These are phyloP conservation scores for Nemania abortiva DNA, from an alignment of 2,329 filamentous ascomycete genomes.

Conservation along the genomic window DNA sequence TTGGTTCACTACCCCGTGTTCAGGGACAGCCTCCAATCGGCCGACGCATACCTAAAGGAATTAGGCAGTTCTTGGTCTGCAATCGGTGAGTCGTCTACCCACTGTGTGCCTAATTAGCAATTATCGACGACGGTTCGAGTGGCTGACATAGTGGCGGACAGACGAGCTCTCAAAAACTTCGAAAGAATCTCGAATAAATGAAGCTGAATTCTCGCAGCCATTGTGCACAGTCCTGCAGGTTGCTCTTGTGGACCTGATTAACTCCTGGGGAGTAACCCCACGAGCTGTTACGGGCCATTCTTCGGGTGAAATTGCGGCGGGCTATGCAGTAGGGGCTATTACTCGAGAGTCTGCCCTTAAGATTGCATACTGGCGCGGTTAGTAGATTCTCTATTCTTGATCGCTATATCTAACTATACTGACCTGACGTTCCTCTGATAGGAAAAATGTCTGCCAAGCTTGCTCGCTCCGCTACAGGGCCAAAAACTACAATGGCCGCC, in stretches of 20 bases:
- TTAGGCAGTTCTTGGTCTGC: conserved; percentile 22
- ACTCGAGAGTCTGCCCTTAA: conserved; percentile 49
- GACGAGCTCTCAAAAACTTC: conserved; percentile 31
- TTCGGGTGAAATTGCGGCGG: conserved; percentile 56
- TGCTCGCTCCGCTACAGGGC: neutral
- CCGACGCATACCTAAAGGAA: conserved; percentile 30
- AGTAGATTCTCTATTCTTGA: neutral
- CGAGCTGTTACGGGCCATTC: conserved; percentile 55
- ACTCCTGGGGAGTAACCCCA: conserved; percentile 47
- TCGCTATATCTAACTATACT: neutral
- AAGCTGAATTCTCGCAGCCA: conserved; percentile 34
- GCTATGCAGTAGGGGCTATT: conserved; percentile 52
- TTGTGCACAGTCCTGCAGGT: conserved; percentile 51
- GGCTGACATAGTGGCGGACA: conserved; percentile 4
- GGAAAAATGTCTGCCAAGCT: conserved; percentile 22
- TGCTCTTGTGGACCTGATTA: conserved; percentile 54
- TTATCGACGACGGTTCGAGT: neutral
- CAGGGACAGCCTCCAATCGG: conserved; percentile 19
- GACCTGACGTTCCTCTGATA: neutral
- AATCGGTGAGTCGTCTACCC: conserved; percentile 14
- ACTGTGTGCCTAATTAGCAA: neutral
- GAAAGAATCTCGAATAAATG: conserved; percentile 24
- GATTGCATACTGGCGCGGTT: conserved; percentile 54
- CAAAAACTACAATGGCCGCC: conserved; percentile 25
- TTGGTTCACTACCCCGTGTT: conserved; percentile 38